Conservation (phyloP, 305 asterid genomes). For the Fraxinus greggii region DNA sequence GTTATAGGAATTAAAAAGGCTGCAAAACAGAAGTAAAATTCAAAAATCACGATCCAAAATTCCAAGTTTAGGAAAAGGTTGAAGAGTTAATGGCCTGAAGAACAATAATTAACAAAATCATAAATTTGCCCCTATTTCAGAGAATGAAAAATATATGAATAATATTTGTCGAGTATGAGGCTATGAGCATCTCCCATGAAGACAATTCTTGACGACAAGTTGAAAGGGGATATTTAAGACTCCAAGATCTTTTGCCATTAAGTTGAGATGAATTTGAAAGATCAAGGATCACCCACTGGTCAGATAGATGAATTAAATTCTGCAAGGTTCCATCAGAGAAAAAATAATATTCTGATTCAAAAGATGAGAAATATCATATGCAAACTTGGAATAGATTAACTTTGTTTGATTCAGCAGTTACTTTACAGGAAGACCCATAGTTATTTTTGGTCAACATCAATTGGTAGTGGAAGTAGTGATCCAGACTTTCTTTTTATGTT, state of each 20-base stretch:
- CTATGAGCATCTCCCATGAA: constrained; percentile 11
- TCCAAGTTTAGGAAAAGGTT: not conserved
- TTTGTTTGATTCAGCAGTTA: constrained; percentile 9
- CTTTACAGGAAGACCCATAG: not conserved
- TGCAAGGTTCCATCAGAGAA: not conserved
- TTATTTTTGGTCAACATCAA: not conserved
- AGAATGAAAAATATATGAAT: not conserved
- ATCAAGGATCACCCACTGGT: not conserved
- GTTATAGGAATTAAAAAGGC: constrained; percentile 81
- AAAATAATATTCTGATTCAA: not conserved
- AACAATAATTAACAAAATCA: not conserved
- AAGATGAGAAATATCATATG: not conserved
- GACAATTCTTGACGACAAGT: constrained; percentile 5
- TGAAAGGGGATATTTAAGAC: constrained; percentile 20
- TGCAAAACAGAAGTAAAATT: constrained; percentile 41
- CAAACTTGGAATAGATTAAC: not conserved
- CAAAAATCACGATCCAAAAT: constrained; percentile 14
- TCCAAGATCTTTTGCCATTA: not conserved
- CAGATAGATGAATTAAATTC: not conserved
- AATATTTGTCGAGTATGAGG: not conserved
- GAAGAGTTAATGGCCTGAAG: not conserved
- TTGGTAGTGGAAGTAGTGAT: not conserved
- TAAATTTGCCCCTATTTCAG: not conserved
- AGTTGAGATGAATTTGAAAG: constrained; percentile 8
- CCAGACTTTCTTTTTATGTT: not conserved